These are phyloP conservation scores for Phallus indusiatus DNA, from an alignment of 768 basidiomycete genomes.

Conservation along the genomic window DNA sequence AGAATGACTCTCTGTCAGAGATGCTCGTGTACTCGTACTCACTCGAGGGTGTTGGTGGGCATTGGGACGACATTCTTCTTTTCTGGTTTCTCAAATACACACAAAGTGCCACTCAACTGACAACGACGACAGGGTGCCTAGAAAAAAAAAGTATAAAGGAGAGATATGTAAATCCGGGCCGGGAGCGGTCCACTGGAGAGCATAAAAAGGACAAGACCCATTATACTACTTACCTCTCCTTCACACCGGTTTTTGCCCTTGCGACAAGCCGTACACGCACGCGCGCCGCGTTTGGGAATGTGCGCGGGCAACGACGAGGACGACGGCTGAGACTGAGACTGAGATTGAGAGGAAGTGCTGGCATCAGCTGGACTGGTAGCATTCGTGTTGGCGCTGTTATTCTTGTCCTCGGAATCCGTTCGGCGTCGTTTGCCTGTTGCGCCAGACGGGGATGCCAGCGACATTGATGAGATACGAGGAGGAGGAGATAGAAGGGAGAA, in stretches of 20 bases:
- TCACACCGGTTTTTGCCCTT: conserved; percentile 92
- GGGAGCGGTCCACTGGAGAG: conserved; percentile 20
- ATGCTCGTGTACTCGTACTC: conserved; percentile 22
- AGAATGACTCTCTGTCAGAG: neutral
- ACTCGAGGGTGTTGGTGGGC: conserved; percentile 67
- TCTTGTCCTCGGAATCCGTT: conserved; percentile 13
- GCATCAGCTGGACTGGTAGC: neutral
- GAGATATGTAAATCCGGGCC: conserved; percentile 39
- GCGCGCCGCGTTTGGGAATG: conserved; percentile 82
- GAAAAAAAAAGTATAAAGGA: conserved; percentile 34
- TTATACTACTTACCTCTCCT: conserved; percentile 58
- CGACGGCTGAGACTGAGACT: neutral
- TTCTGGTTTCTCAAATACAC: conserved; percentile 87
- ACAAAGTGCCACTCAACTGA: conserved; percentile 69
- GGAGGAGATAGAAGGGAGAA: neutral
- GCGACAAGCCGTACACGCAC: conserved; percentile 82
- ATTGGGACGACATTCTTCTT: conserved; percentile 62
- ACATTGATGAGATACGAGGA: conserved; percentile 33
- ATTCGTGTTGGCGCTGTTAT: neutral
- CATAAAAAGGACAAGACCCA: conserved; percentile 17
- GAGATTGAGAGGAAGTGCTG: too few species aligned
- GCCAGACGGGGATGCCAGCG: conserved; percentile 53
- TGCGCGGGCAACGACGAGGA: conserved; percentile 34
- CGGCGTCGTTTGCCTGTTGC: conserved; percentile 50
- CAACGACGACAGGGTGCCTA: conserved; percentile 88